Evolutionary conservation across 2,329 filamentous ascomycete species (phyloP).

Genomic region (Verticillium nubilum): DNA sequence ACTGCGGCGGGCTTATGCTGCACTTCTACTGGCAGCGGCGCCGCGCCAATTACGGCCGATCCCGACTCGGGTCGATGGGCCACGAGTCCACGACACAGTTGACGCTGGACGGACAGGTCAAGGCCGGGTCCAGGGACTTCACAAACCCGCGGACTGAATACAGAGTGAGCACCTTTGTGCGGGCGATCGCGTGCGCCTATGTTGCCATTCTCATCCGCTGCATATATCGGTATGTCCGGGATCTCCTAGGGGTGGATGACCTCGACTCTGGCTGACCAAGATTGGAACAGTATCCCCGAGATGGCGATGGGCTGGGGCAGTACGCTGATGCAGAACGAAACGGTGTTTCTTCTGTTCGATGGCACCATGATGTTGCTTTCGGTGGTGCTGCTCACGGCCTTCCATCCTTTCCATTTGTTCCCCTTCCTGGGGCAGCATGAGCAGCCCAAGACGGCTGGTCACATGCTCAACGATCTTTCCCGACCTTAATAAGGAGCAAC

Average conservation of each 20-base stretch:
- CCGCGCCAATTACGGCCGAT: background rate
- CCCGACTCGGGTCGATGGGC: background rate
- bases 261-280: background rate
- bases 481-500: background rate
- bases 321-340: constrained; percentile 10
- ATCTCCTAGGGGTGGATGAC: too few species aligned
- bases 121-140: background rate
- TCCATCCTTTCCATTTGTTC: constrained; percentile 9
- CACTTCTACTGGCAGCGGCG: constrained; percentile 3
- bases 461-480: background rate
- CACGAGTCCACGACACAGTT: background rate
- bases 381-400: constrained; percentile 1
- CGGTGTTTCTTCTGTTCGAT: constrained; percentile 11
- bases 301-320: constrained; percentile 10
- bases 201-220: constrained; percentile 10
- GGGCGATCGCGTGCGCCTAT: constrained; percentile 5
- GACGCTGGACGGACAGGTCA: background rate
- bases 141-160: background rate
- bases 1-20: constrained; percentile 13
- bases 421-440: constrained; percentile 5
- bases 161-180: constrained; percentile 3
- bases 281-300: constrained; percentile 1
- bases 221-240: constrained; percentile 8
- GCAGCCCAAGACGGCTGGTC: background rate
- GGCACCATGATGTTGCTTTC: constrained; percentile 10